Percentiles rank a stretch among this genome's conserved stretches.
Conservation (phyloP, 2,329 filamentous ascomycete genomes). For the Trichoderma koningiopsis region DNA sequence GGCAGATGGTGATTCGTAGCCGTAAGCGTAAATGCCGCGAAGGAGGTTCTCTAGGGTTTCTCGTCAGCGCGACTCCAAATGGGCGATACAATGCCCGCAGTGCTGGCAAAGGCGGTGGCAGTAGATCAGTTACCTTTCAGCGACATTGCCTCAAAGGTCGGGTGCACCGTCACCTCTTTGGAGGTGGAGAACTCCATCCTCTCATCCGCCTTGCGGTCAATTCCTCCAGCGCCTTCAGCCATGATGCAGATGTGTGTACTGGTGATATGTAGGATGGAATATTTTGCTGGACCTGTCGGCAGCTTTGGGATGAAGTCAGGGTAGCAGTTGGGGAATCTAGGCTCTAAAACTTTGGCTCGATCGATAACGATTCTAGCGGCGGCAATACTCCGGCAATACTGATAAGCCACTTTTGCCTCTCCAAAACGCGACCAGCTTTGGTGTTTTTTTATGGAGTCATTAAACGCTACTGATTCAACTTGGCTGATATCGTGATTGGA, state of each 20-base stretch:
- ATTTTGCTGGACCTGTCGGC: not conserved
- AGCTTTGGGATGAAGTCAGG: conserved; percentile 5
- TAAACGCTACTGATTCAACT: not conserved
- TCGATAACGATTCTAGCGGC: conserved; percentile 25
- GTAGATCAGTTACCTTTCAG: conserved; percentile 66
- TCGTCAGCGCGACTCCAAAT: conserved; percentile 61
- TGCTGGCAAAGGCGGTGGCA: not conserved
- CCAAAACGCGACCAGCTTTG: conserved; percentile 21
- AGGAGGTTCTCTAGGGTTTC: conserved; percentile 74
- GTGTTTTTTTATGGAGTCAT: conserved; percentile 20
- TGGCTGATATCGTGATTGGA: not conserved
- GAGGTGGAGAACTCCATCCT: conserved; percentile 98
- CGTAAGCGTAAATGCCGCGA: conserved; percentile 96
- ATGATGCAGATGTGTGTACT: conserved; percentile 55
- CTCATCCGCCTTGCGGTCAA: conserved; percentile 93
- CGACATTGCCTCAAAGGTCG: conserved; percentile 94
- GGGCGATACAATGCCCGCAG: not conserved
- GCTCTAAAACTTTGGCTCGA: conserved; percentile 34
- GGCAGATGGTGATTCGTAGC: conserved; percentile 96
- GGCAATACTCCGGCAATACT: conserved; percentile 38
- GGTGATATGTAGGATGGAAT: not conserved
- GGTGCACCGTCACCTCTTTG: conserved; percentile 94
- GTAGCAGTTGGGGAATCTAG: not conserved
- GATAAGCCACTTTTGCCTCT: conserved; percentile 17
- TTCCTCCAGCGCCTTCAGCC: conserved; percentile 75